Evolutionary conservation across 768 basidiomycete species (phyloP).

Genomic region (Crepidotus variabilis): DNA sequence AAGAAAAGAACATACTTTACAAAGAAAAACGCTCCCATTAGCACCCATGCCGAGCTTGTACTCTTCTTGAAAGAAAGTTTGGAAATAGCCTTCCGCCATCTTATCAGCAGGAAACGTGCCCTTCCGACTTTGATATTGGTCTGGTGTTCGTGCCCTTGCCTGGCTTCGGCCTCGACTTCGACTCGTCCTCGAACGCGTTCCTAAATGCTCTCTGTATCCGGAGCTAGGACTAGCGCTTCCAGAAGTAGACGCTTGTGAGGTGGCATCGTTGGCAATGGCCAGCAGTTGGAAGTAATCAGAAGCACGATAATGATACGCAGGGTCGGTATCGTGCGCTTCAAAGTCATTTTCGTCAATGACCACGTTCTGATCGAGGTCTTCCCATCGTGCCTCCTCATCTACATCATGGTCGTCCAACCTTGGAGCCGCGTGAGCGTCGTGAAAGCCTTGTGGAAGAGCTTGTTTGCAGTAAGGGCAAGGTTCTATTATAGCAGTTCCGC

Average conservation of each 20-base stretch:
- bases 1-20: slow-evolving; percentile 49
- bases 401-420: slow-evolving; percentile 10
- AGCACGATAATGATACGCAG: slow-evolving; percentile 49
- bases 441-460: slow-evolving; percentile 45
- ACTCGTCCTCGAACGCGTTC: background rate
- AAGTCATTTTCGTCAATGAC: slow-evolving; percentile 23
- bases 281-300: slow-evolving; percentile 82
- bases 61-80: slow-evolving; percentile 90
- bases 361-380: slow-evolving; percentile 10
- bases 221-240: slow-evolving; percentile 21
- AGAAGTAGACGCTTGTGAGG: slow-evolving; percentile 51
- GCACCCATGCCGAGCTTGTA: slow-evolving; percentile 91
- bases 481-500: slow-evolving; percentile 7
- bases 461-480: slow-evolving; percentile 78
- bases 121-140: slow-evolving; percentile 13
- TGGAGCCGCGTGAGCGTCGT: slow-evolving; percentile 13
- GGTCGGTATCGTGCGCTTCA: slow-evolving; percentile 32
- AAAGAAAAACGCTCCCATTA: slow-evolving; percentile 86
- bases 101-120: slow-evolving; percentile 58
- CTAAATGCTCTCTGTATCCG: slow-evolving; percentile 3
- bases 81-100: slow-evolving; percentile 92
- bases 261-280: slow-evolving; percentile 65
- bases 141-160: slow-evolving; percentile 5
- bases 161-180: slow-evolving; percentile 5
- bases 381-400: slow-evolving; percentile 15